Percentiles rank a stretch among this genome's conserved stretches.
Evolutionary conservation across 441 rosid species (phyloP).

Genomic region (Syzygium malaccense): DNA sequence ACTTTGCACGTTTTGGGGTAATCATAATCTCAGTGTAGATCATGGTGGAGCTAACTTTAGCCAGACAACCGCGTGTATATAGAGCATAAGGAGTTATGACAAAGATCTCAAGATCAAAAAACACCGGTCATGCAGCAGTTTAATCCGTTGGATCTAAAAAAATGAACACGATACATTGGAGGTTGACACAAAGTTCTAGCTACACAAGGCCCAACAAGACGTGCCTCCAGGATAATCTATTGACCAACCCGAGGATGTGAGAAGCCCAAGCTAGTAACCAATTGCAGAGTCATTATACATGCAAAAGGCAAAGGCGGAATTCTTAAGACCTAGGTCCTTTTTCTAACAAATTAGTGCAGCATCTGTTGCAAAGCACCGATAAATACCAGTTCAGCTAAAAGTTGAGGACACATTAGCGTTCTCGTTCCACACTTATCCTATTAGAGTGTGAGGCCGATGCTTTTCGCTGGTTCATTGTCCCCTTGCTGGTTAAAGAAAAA

Average conservation of each 20-base stretch:
- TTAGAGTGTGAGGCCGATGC: background rate
- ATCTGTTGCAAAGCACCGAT: background rate
- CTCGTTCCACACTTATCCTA: background rate
- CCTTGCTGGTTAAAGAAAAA: background rate
- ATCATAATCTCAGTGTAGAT: background rate
- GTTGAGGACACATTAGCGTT: background rate
- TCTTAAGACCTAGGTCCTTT: background rate
- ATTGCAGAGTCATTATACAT: background rate
- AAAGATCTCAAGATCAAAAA: background rate
- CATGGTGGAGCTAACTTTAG: background rate
- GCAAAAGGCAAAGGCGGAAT: background rate
- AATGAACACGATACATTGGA: no score
- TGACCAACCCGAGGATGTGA: background rate
- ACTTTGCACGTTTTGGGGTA: background rate
- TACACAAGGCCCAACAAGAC: background rate
- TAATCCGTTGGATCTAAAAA: no score
- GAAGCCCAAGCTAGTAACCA: background rate
- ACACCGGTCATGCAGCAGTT: background rate
- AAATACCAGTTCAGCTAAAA: background rate
- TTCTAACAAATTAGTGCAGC: background rate
- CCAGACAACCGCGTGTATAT: background rate
- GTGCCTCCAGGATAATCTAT: background rate
- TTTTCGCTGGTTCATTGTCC: background rate
- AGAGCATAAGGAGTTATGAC: background rate
- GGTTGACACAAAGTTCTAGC: no score